These are phyloP conservation scores for Pinus tabuliformis DNA, from an alignment of 75 land plant genomes.

Conservation along the genomic window DNA sequence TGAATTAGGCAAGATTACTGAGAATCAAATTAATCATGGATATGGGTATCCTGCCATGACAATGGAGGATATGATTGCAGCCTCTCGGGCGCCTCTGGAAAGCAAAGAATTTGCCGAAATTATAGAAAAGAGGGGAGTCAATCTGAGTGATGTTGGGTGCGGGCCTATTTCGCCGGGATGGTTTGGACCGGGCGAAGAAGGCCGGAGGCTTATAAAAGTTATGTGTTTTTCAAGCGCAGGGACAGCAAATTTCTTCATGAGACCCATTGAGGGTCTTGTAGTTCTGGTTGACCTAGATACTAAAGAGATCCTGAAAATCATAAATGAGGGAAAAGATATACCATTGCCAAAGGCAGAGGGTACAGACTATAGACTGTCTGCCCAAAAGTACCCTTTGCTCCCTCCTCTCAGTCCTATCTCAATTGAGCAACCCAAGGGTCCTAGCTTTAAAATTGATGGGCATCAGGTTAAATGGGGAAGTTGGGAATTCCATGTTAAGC, in stretches of 20 bases:
- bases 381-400: slow-evolving; percentile 13
- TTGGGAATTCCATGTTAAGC: slow-evolving; percentile 88
- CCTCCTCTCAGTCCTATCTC: slow-evolving; percentile 60
- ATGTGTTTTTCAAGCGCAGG: slow-evolving; percentile 61
- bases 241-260: slow-evolving; percentile 83
- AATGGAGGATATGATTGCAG: slow-evolving; percentile 36
- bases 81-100: slow-evolving; percentile 20
- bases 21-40: slow-evolving; percentile 11
- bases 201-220: slow-evolving; percentile 55
- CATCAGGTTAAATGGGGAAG: slow-evolving; percentile 77
- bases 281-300: slow-evolving; percentile 59
- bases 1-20: slow-evolving; percentile 10
- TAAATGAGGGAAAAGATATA: slow-evolving; percentile 32
- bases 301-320: slow-evolving; percentile 40
- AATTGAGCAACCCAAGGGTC: slow-evolving; percentile 79
- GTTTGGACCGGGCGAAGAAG: slow-evolving; percentile 57
- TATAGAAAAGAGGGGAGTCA: slow-evolving; percentile 47
- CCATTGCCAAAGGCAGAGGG: slow-evolving; percentile 65
- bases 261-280: slow-evolving; percentile 83
- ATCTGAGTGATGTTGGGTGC: slow-evolving; percentile 50
- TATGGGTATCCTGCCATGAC: slow-evolving; percentile 66
- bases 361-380: slow-evolving; percentile 65
- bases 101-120: slow-evolving; percentile 43
- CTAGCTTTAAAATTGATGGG: slow-evolving; percentile 61
- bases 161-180: slow-evolving; percentile 50